A percentile compares a stretch with the other conserved stretches of the same genome.
Conservation (phyloP, 345 rosid species). For the Atalantia buxifolia region DNA sequence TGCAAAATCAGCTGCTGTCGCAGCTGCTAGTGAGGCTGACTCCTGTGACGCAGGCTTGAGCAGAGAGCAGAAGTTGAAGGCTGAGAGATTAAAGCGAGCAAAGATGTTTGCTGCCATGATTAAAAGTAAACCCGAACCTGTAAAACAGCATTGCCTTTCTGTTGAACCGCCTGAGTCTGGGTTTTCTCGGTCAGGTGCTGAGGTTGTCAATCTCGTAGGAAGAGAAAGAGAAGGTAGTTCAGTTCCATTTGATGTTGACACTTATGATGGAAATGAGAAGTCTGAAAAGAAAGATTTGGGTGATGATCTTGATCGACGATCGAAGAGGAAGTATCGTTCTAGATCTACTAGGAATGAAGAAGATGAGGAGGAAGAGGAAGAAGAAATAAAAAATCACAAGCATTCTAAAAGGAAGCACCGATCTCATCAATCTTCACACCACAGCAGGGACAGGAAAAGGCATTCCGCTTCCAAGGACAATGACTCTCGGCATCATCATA, state of each 20-base stretch:
- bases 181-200: conserved; percentile 42
- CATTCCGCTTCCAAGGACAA: conserved; percentile 48
- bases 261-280: conserved; percentile 27
- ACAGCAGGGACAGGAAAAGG: conserved; percentile 39
- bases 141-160: conserved; percentile 46
- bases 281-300: conserved; percentile 32
- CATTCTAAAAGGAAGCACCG: conserved; percentile 45
- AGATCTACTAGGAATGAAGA: conserved; percentile 46
- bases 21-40: conserved; percentile 62
- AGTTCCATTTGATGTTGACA: conserved; percentile 32
- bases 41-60: conserved; percentile 63
- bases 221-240: conserved; percentile 55
- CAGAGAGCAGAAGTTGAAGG: conserved; percentile 80
- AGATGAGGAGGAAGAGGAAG: conserved; percentile 37
- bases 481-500: conserved; percentile 24
- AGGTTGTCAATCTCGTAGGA: conserved; percentile 14
- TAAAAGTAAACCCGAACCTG: conserved; percentile 52
- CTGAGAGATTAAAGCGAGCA: conserved; percentile 93
- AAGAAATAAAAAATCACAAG: conserved; percentile 38
- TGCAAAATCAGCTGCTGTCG: conserved; percentile 52
- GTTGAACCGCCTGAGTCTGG: conserved; percentile 51
- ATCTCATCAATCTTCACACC: conserved; percentile 41
- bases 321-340: conserved; percentile 71
- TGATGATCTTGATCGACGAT: conserved; percentile 51
- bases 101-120: conserved; percentile 87